Base-by-base conservation (phyloP, 192 early-diverging fungal species). In the Podila epigama region DNA sequence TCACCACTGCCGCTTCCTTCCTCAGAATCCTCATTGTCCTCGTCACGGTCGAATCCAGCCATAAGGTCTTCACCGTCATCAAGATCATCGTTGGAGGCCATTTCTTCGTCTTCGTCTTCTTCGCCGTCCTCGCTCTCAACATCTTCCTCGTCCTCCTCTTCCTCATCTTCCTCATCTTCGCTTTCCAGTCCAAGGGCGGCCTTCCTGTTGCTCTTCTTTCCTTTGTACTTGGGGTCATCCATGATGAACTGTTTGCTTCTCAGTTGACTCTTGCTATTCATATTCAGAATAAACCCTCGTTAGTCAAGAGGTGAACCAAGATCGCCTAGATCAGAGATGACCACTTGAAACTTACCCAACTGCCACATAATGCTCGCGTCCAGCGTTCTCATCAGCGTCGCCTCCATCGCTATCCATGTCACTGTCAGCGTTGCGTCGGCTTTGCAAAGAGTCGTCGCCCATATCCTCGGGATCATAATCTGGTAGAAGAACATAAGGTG, bases 391-490 rank as follows among this genome's bases (percentile, higher is more conserved):
- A 9, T 86, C 82, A 9, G 69, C 84, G 20, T 63, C 63, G 11
- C 66, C 75, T 16, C 87, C 82, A 7, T 82, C 86, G 18, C 83
- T 82, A 29, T 82, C 88, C 18, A 82, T 69, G 41, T 80, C 80
- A n/a, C 82, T 80, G 12, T 82, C 70, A 32, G 79, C 84, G 22
- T 83, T 73, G n/a, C 72, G 84, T 57, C 81, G 75, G 51, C 62
- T 64, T 16, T 79, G 63, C 32, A 81, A 60, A n/a, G 75, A 67
- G 40, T 79, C 75, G 5, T 82, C 90, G 15, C 83, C 90, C 48
- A 86, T 79, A 71, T 91, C 84, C 52, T 92, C 92, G 32, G 90
- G 89, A 77, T 92, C 92, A 55, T 83, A 87, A 60, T 93, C 91
- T 90, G 79, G 15, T 12, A 16, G 12, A 4, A 53, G 12, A 54